phyloP scores from a whole-genome alignment of 2,329 filamentous ascomycete species.

The Domatiomyces catenatus region DNA sequence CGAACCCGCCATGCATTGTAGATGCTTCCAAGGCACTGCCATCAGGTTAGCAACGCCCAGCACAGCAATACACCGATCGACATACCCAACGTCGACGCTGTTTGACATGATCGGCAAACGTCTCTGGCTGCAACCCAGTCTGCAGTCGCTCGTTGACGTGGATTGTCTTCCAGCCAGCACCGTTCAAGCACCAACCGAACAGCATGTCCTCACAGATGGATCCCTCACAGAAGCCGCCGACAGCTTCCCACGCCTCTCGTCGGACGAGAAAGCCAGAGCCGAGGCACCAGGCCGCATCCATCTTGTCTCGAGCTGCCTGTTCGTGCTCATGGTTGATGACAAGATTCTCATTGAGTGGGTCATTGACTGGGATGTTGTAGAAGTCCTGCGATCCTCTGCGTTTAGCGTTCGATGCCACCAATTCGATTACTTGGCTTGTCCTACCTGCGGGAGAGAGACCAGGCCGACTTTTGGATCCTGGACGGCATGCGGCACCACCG shows the following conservation, averaged over 20 bases:
- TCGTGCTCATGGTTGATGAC: constrained; percentile 22
- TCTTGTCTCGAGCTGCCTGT: constrained; percentile 19
- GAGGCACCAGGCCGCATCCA: constrained; percentile 19
- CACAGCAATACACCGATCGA: constrained; percentile 32
- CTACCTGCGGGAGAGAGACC: constrained; percentile 20
- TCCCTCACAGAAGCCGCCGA: constrained; percentile 18
- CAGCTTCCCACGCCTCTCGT: constrained; percentile 15
- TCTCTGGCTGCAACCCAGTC: constrained; percentile 21
- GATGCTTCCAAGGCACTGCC: constrained; percentile 12
- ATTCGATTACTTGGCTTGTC: background rate
- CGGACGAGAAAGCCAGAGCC: constrained; percentile 19
- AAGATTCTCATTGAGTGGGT: constrained; percentile 18
- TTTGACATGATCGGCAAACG: constrained; percentile 23
- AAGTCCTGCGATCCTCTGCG: constrained; percentile 12
- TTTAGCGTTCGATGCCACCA: background rate
- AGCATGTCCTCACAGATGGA: constrained; percentile 20
- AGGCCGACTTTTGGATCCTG: constrained; percentile 18
- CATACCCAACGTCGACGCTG: constrained; percentile 25
- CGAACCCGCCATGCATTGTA: constrained; percentile 4
- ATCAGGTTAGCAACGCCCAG: constrained; percentile 3
- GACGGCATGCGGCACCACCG: constrained; percentile 24
- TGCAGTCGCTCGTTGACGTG: constrained; percentile 17
- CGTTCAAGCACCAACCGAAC: constrained; percentile 16
- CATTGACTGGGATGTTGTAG: constrained; percentile 19
- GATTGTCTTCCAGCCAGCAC: constrained; percentile 17